Percentiles rank a stretch among this genome's conserved stretches.
These are phyloP conservation scores for Symbiodinium natans DNA, from an alignment of 73 alveolate genomes.

Conservation along the genomic window DNA sequence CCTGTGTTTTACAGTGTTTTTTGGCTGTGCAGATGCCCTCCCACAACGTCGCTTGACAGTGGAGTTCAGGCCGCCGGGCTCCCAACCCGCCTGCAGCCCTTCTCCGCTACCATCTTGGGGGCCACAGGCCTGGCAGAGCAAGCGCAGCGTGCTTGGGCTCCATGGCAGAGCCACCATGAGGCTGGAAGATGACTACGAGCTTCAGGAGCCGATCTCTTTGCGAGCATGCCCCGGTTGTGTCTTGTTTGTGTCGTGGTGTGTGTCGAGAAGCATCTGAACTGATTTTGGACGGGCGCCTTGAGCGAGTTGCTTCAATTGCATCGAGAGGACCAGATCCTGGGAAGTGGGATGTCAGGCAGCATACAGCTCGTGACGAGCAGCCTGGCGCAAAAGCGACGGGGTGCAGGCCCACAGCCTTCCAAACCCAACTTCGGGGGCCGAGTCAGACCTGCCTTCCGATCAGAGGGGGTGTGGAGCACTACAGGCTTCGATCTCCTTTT, in stretches of 20 bases:
- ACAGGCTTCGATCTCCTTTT: no score
- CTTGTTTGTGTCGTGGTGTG: no score
- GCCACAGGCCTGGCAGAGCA: not conserved
- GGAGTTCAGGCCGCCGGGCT: conserved; percentile 19
- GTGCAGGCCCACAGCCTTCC: no score
- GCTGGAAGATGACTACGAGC: conserved; percentile 71
- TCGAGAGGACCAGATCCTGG: conserved; percentile 56
- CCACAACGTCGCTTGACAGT: not conserved
- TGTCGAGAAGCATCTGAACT: not conserved
- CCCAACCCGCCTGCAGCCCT: conserved; percentile 56
- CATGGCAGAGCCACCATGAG: not conserved
- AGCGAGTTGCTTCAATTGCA: no score
- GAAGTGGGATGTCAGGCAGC: conserved; percentile 84
- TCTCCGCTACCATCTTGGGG: conserved; percentile 64
- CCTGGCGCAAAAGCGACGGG: not conserved
- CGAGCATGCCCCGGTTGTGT: not conserved
- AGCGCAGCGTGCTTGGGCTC: not conserved
- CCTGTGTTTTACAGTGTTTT: no score
- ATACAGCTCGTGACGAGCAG: conserved; percentile 58
- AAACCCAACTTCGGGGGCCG: no score
- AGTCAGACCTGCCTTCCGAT: no score
- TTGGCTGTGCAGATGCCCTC: no score
- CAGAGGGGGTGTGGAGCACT: no score
- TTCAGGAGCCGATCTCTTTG: not conserved
- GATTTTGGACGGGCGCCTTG: not conserved